These are phyloP conservation scores for Stenogyne calaminthoides DNA, from an alignment of 305 asterid species.

Conservation along the genomic window DNA sequence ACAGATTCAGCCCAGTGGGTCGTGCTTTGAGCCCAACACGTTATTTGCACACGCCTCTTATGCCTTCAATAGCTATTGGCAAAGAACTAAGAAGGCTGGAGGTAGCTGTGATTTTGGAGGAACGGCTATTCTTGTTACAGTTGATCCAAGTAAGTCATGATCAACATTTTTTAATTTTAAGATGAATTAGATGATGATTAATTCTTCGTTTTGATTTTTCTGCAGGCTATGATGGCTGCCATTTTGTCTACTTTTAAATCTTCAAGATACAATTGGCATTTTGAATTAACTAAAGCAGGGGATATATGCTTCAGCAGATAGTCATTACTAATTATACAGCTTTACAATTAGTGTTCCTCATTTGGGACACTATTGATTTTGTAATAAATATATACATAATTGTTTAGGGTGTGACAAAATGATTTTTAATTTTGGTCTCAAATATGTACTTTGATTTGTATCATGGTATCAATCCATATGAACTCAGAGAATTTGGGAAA, in stretches of 20 bases:
- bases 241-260: slow-evolving; percentile 48
- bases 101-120: slow-evolving; percentile 94
- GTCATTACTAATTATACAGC: neutral
- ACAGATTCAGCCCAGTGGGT: slow-evolving; percentile 64
- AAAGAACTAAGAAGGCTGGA: slow-evolving; percentile 67
- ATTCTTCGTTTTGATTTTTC: neutral
- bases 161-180: neutral
- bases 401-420: neutral
- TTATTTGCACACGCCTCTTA: slow-evolving; percentile 84
- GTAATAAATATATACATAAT: slow-evolving; percentile 17
- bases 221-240: slow-evolving; percentile 83
- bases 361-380: slow-evolving; percentile 38
- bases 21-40: slow-evolving; percentile 76
- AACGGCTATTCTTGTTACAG: slow-evolving; percentile 78
- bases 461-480: neutral
- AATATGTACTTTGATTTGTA: neutral
- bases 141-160: slow-evolving; percentile 87
- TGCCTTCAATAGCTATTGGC: slow-evolving; percentile 93
- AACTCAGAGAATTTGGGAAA: too few relatives aligned
- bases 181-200: neutral
- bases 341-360: slow-evolving; percentile 6
- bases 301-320: neutral
- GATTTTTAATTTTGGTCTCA: neutral
- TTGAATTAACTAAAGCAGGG: neutral
- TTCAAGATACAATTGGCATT: slow-evolving; percentile 9